A percentile compares a stretch with the other conserved stretches of the same genome.
Evolutionary conservation across 169 alveolate species (phyloP).

Genomic region (Eimeria praecox): DNA sequence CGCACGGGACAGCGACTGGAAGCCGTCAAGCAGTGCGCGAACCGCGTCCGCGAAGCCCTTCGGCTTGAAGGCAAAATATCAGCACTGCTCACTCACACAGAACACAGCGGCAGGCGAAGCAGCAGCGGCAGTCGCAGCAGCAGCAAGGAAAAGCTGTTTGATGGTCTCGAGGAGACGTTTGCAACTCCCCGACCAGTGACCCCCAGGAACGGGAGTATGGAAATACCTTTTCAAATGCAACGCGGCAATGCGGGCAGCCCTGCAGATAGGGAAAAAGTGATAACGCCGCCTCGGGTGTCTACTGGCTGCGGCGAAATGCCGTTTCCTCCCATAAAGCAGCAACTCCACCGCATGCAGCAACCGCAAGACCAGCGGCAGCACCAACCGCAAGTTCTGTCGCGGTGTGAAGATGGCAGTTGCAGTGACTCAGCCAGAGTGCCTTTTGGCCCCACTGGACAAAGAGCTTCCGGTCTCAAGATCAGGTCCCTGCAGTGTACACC

Average conservation of each 20-base stretch:
- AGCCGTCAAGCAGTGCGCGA: slow-evolving; percentile 45
- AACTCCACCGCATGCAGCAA: slow-evolving; percentile 16
- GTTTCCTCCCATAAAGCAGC: neutral
- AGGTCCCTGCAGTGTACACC: slow-evolving; percentile 31
- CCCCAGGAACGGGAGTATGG: slow-evolving; percentile 9
- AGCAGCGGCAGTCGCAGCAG: slow-evolving; percentile 58
- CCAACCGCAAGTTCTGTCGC: neutral
- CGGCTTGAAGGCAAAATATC: slow-evolving; percentile 49
- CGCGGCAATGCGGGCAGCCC: neutral
- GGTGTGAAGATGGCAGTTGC: neutral
- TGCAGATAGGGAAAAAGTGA: neutral
- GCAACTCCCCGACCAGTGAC: neutral
- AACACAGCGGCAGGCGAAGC: slow-evolving; percentile 4
- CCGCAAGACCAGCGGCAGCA: slow-evolving; percentile 4
- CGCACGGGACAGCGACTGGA: slow-evolving; percentile 26
- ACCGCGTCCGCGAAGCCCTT: slow-evolving; percentile 44
- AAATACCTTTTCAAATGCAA: neutral
- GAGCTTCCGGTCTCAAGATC: neutral
- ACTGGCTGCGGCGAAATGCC: slow-evolving; percentile 24
- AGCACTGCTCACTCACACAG: slow-evolving; percentile 12
- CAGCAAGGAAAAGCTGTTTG: slow-evolving; percentile 3
- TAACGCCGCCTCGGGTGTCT: neutral
- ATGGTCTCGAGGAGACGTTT: slow-evolving; percentile 16
- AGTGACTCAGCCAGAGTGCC: neutral
- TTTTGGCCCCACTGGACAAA: neutral